Conservation (phyloP, 2,329 filamentous ascomycete species). For the Tolypocladium tropicale region DNA sequence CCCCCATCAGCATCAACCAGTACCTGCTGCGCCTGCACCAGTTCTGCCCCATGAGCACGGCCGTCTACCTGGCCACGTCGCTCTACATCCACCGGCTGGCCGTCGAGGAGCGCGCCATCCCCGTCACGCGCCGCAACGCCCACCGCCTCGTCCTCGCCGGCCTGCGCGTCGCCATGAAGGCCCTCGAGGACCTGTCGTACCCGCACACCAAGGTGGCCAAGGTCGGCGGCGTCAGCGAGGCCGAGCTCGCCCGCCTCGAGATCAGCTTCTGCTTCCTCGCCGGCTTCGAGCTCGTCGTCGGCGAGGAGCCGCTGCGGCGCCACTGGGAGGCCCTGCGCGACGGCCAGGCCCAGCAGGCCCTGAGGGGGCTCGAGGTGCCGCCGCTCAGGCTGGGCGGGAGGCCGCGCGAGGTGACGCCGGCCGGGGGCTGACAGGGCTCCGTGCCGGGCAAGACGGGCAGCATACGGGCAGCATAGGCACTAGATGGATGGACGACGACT, state of each 20-base stretch:
- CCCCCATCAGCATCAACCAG: constrained; percentile 71
- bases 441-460: too few relatives aligned
- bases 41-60: constrained; percentile 89
- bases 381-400: constrained; percentile 14
- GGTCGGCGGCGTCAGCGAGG: constrained; percentile 78
- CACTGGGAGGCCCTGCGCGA: constrained; percentile 24
- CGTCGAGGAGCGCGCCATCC: constrained; percentile 65
- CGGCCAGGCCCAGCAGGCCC: constrained; percentile 14
- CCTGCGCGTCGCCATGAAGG: constrained; percentile 83
- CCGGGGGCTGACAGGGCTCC: not conserved
- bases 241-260: constrained; percentile 74
- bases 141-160: constrained; percentile 80
- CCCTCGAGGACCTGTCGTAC: constrained; percentile 85
- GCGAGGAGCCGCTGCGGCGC: constrained; percentile 17
- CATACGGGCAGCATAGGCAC: not conserved
- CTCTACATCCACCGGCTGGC: constrained; percentile 79
- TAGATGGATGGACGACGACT: not conserved
- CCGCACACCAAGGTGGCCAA: constrained; percentile 73
- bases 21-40: constrained; percentile 81
- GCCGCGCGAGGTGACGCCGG: constrained; percentile 4
- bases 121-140: constrained; percentile 73
- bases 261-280: constrained; percentile 81
- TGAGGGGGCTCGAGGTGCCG: constrained; percentile 16
- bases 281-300: constrained; percentile 67
- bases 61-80: constrained; percentile 82